Evolutionary conservation across 2,329 filamentous ascomycete genomes (phyloP).

Genomic region (Fusarium praegraminearum): DNA sequence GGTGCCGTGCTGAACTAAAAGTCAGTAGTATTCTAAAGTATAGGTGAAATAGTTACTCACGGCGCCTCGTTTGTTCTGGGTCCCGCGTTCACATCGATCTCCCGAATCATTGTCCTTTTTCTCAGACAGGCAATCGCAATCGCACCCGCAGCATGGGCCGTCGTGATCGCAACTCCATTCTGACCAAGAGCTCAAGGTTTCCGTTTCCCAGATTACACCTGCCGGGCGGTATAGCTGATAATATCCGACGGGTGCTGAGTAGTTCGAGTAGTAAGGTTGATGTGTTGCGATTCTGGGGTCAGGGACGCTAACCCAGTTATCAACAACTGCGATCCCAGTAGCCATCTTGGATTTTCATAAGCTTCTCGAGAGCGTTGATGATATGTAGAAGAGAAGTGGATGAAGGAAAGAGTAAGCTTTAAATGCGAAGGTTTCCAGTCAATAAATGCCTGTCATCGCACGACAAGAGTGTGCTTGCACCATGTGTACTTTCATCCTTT

Average conservation of each 20-base stretch:
- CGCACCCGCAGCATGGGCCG: constrained; percentile 20
- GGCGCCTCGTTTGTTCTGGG: neutral
- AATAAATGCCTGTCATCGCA: neutral
- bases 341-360: constrained; percentile 12
- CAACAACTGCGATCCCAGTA: constrained; percentile 25
- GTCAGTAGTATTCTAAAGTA: neutral
- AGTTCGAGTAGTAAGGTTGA: neutral
- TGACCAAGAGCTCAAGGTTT: constrained; percentile 11
- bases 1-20: constrained; percentile 1
- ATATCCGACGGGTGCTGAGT: neutral
- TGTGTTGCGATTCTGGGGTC: neutral
- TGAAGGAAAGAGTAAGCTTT: neutral
- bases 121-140: constrained; percentile 5
- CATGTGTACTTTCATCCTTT: neutral
- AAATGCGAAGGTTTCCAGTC: neutral
- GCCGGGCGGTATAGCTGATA: neutral
- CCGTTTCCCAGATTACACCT: constrained; percentile 15
- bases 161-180: constrained; percentile 17
- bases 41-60: constrained; percentile 2
- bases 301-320: constrained; percentile 8
- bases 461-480: constrained; percentile 16
- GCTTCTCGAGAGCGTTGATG: neutral
- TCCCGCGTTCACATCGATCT: neutral
- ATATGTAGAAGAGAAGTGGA: neutral
- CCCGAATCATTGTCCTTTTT: neutral